Base-by-base conservation (phyloP, 306 rosid species). In the Vigna mungo region DNA sequence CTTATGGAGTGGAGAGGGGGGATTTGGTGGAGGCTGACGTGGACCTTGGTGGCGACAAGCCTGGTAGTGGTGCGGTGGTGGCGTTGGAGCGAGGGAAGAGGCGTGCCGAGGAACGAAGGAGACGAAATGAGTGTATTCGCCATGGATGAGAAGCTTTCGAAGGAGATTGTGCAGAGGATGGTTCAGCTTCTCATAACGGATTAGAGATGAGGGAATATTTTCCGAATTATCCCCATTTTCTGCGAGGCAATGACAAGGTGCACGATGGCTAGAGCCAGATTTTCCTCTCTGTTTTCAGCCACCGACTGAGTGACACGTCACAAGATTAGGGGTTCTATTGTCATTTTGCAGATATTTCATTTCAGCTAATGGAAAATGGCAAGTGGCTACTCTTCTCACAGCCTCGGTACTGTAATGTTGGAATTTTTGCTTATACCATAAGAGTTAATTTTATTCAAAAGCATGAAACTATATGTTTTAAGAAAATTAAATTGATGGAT, bases 111-210 rank as follows among this genome's bases (percentile, higher is more conserved):
- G 86, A 92, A 92, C 7, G 92, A 83, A 13, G 95, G 86, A 25
- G 94, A 89, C 14, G 96, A 92, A 76, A 95, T 84, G 4, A 92
- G 86, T 46, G 84, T 86, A 74, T 86, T 90, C 82, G 99, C 97
- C 99, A 95, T 95, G 86, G 90, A 71, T 71, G 88, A 86, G 88
- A 79, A 82, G 83, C 80, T 82, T 20, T 43, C 25, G 1, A 21
- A 67, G 67, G 68, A 23, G 65, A 58, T 41, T n/a, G n/a, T 39
- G 47, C 66, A 23, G 53, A 32, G 36, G 18, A 74, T 2, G 66
- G 47, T 78, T 87, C 90, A 84, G 87, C 86, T 88, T 83, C 89
- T 85, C 94, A 82, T 85, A 77, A 81, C 80, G 72, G 71, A 63
- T 3, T 54, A 61, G 81, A 54, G 75, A 56, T 65, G 71, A 55